phyloP scores from a whole-genome alignment of 768 basidiomycete species.

The Roridomyces roridus region DNA sequence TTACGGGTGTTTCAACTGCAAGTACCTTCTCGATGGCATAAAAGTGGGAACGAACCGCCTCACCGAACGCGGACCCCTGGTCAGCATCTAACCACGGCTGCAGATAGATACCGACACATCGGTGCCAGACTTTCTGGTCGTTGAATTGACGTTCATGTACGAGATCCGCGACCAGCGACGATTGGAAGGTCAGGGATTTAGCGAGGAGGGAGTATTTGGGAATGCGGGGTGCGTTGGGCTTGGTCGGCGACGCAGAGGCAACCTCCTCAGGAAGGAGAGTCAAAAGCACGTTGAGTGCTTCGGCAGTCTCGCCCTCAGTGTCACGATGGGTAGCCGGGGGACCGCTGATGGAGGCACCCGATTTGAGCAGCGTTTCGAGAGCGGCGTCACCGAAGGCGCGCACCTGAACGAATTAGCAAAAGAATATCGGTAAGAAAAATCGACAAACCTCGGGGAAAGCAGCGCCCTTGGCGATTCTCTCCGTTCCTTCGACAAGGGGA shows the following conservation, averaged over 20 bases:
- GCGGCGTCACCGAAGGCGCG: conserved; percentile 92
- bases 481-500: conserved; percentile 87
- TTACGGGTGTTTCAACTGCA: conserved; percentile 5
- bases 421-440: conserved; percentile 16
- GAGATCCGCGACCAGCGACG: conserved; percentile 79
- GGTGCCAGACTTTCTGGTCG: conserved; percentile 65
- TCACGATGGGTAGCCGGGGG: conserved; percentile 77
- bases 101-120: conserved; percentile 76
- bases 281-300: conserved; percentile 60
- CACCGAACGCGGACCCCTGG: conserved; percentile 56
- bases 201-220: conserved; percentile 65
- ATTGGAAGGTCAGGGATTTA: conserved; percentile 71
- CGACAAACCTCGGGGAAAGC: conserved; percentile 89
- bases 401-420: conserved; percentile 52
- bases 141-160: conserved; percentile 62
- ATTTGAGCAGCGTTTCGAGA: conserved; percentile 76
- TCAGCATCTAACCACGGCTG: conserved; percentile 70
- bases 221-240: conserved; percentile 57
- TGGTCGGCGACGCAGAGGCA: conserved; percentile 43
- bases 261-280: conserved; percentile 63
- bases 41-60: conserved; percentile 75
- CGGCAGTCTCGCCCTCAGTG: conserved; percentile 64
- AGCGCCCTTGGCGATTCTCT: conserved; percentile 87
- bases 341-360: conserved; percentile 81
- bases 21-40: conserved; percentile 73